Base-by-base conservation (phyloP, 192 early-diverging fungal genomes). In the Gigaspora rosea region DNA sequence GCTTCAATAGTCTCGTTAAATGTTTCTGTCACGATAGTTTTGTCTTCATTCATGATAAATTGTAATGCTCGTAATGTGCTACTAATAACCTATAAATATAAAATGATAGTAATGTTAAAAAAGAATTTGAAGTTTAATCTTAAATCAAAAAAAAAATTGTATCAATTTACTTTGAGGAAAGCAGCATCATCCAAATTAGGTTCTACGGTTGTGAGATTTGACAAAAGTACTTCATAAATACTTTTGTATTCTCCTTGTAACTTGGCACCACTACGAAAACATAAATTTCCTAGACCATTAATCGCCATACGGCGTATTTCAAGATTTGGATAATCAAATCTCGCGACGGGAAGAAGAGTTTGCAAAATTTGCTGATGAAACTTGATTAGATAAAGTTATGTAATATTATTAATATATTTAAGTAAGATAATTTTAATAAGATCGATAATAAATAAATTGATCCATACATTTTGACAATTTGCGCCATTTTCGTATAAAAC, bases 251-350 rank as follows among this genome's bases (percentile, higher is more conserved):
- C 75, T 8, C 62, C 48, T 15, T 83, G 79, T 50, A 83, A 73
- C 32, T 90, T 87, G 7, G 85, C 41, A 15, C 90, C 91, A 18
- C 86, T 88, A 36, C 85, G 87, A n/a, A 83, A 80, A 56, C 88
- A 89, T 20, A 88, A 36, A 68, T 92, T 92, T 22, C 88, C 90
- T n/a, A 93, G 65, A 75, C 90, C 91, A 68, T 86, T 88, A 71
- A 93, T 80, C 1, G 91, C 88, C 88, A 92, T 91, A 48, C 88
- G 76, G n/a, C 87, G 81, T 22, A 81, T 62, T 68, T 89, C 83
- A 10, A 82, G 62, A 2, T 81, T 77, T 61, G 59, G 78, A 20
- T 66, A 66, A 4, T 79, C 67, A 49, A 48, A 71, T 10, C 74
- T 64, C 1, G 80, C 78, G 6, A 79, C 47, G 4, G 47, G 49